phyloP scores from a whole-genome alignment of 1,139 yeast species.

The Candida labiduridarum region DNA sequence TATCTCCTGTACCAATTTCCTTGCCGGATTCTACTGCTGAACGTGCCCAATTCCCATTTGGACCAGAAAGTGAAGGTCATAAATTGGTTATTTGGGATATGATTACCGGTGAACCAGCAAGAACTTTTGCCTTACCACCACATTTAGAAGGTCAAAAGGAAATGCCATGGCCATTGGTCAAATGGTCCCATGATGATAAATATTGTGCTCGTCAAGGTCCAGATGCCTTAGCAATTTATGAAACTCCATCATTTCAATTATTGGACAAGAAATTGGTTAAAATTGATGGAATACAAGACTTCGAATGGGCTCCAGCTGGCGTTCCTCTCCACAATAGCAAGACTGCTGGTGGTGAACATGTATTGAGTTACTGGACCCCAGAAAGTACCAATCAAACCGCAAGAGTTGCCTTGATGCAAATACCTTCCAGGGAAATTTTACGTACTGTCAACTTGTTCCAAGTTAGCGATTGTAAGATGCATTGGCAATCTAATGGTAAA shows the following conservation, averaged over 20 bases:
- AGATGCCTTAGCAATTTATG: conserved; percentile 87
- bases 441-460: conserved; percentile 94
- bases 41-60: conserved; percentile 74
- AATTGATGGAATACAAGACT: conserved; percentile 85
- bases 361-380: conserved; percentile 96
- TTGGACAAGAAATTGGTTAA: conserved; percentile 85
- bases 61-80: conserved; percentile 89
- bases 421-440: conserved; percentile 79
- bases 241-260: conserved; percentile 67
- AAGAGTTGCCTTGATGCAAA: conserved; percentile 87
- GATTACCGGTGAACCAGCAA: conserved; percentile 76
- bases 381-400: conserved; percentile 93
- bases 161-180: conserved; percentile 95
- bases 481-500: conserved; percentile 92
- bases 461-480: conserved; percentile 87
- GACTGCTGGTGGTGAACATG: conserved; percentile 51
- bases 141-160: conserved; percentile 67
- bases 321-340: conserved; percentile 64
- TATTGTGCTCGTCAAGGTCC: conserved; percentile 96
- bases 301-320: conserved; percentile 94
- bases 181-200: conserved; percentile 93
- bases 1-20: conserved; percentile 82
- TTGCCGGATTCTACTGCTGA: conserved; percentile 70
- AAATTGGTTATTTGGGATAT: conserved; percentile 94
- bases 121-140: conserved; percentile 91